Conservation (phyloP, 306 rosid genomes). For the Castanea crenata region DNA sequence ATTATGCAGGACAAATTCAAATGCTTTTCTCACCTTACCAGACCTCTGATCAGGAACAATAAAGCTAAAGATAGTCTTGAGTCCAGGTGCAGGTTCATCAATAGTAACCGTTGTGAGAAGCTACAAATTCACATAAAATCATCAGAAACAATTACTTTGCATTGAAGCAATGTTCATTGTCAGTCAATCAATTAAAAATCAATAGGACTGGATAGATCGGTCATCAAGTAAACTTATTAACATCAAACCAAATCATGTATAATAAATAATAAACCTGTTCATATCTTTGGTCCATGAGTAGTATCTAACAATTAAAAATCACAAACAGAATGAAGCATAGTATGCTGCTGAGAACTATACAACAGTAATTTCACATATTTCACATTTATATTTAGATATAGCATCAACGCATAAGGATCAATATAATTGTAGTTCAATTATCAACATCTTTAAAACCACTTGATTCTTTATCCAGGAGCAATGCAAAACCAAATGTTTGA, state of each 20-base stretch:
- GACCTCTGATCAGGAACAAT: conserved; percentile 85
- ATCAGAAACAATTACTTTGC: conserved; percentile 7
- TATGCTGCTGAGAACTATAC: not conserved
- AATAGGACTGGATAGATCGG: not conserved
- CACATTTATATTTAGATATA: too few species aligned
- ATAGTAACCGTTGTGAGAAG: conserved; percentile 76
- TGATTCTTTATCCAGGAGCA: not conserved
- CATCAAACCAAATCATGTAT: not conserved
- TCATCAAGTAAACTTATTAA: not conserved
- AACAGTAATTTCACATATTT: not conserved
- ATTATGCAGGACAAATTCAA: not conserved
- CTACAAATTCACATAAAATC: conserved; percentile 33
- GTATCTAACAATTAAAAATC: not conserved
- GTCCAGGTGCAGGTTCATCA: conserved; percentile 92
- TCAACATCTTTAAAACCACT: not conserved
- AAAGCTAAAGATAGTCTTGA: conserved; percentile 83
- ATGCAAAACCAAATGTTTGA: not conserved
- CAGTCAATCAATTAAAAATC: not conserved
- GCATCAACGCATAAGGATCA: not conserved
- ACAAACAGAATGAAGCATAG: not conserved
- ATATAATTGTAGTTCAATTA: not conserved
- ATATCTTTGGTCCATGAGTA: not conserved
- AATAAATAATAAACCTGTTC: not conserved
- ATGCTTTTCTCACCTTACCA: conserved; percentile 62
- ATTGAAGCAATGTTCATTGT: too few species aligned